phyloP scores from a whole-genome alignment of 2,329 filamentous ascomycete species.

The Cryphonectria nitschkei region DNA sequence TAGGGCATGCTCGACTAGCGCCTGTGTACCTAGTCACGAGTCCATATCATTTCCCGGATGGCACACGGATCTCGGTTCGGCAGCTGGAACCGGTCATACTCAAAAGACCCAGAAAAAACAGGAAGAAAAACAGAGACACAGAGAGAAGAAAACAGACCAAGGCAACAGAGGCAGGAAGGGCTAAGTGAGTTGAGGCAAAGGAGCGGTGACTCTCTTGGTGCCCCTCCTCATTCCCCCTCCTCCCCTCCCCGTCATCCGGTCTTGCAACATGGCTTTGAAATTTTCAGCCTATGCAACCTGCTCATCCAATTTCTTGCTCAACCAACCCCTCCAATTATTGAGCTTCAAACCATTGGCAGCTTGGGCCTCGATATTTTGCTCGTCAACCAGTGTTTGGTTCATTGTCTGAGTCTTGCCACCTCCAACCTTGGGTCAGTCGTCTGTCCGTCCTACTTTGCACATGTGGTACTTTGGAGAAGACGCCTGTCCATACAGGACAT shows the following conservation, averaged over 20 bases:
- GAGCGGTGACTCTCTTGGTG: neutral
- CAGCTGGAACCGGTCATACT: slow-evolving; percentile 4
- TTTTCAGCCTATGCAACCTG: neutral
- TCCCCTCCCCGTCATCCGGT: neutral
- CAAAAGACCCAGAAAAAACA: neutral
- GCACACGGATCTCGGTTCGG: slow-evolving; percentile 11
- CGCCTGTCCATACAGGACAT: neutral
- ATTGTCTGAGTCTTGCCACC: neutral
- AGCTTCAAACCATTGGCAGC: neutral
- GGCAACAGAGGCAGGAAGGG: neutral
- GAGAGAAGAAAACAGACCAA: neutral
- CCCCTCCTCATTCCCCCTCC: neutral
- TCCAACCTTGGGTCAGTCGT: neutral
- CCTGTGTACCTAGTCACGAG: neutral
- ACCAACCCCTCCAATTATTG: neutral
- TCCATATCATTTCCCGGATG: neutral
- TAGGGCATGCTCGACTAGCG: neutral
- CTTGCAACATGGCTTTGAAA: neutral
- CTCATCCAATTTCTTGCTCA: neutral
- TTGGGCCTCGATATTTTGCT: neutral
- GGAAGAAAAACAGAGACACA: neutral
- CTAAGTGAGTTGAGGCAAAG: neutral
- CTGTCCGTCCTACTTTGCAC: neutral
- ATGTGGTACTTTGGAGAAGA: neutral
- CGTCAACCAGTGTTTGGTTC: neutral